These are phyloP conservation scores for Fraxinus velutina DNA, from an alignment of 305 asterid genomes.

Conservation along the genomic window DNA sequence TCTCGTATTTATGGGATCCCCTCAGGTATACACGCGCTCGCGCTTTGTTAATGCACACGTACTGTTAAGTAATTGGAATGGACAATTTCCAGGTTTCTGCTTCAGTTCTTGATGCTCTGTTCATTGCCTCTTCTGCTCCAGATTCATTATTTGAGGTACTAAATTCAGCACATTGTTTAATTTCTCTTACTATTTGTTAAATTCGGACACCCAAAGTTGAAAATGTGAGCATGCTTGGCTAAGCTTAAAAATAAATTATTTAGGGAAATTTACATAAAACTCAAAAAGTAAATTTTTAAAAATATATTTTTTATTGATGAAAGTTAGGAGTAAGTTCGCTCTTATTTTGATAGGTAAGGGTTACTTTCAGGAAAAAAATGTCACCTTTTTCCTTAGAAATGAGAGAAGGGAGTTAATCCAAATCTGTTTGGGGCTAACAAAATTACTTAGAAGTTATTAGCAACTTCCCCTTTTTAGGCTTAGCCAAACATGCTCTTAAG, in stretches of 20 bases:
- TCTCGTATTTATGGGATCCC: constrained; percentile 79
- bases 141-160: constrained; percentile 69
- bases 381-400: not conserved
- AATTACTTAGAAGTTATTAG: not conserved
- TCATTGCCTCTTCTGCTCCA: constrained; percentile 63
- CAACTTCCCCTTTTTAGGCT: not conserved
- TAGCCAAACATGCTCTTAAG: not conserved
- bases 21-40: constrained; percentile 42
- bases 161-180: not conserved
- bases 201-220: not conserved
- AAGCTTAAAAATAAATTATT: not conserved
- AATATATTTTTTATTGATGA: not conserved
- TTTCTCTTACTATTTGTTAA: not conserved
- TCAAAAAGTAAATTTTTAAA: not conserved
- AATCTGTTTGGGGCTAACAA: not conserved
- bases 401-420: not conserved
- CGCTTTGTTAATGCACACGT: not conserved
- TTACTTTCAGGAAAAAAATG: not conserved
- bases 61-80: not conserved
- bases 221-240: not conserved
- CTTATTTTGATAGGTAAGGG: not conserved
- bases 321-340: not conserved
- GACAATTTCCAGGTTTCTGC: constrained; percentile 57
- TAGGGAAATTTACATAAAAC: not conserved
- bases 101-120: constrained; percentile 70